Evolutionary conservation across 805 yeast genomes (phyloP).

Genomic region (Sungouiella blattae): DNA sequence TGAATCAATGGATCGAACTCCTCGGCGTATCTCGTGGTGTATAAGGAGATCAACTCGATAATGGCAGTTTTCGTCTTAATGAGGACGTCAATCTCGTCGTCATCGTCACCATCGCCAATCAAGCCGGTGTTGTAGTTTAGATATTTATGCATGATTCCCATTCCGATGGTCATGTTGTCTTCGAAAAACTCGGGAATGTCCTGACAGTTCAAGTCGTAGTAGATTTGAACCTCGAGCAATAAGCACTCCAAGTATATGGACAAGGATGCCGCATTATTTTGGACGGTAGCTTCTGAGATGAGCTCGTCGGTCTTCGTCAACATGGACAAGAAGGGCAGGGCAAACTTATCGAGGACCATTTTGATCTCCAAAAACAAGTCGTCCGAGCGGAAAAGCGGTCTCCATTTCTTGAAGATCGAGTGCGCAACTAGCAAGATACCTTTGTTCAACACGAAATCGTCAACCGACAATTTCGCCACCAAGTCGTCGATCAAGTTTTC

Average conservation of each 20-base stretch:
- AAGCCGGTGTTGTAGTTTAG: conserved; percentile 56
- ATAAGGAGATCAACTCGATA: conserved; percentile 79
- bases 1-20: conserved; percentile 78
- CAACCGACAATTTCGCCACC: conserved; percentile 57
- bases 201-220: conserved; percentile 93
- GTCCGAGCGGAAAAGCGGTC: conserved; percentile 89
- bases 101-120: conserved; percentile 51
- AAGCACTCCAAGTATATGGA: conserved; percentile 64
- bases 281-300: conserved; percentile 44
- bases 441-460: conserved; percentile 71
- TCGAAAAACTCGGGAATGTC: conserved; percentile 98
- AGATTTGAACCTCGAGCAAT: conserved; percentile 70
- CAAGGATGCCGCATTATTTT: conserved; percentile 48
- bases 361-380: conserved; percentile 84
- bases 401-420: conserved; percentile 94
- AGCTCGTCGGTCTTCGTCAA: conserved; percentile 64
- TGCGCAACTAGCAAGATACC: conserved; percentile 92
- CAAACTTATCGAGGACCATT: conserved; percentile 79
- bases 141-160: conserved; percentile 81
- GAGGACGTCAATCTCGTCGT: conserved; percentile 64
- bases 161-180: conserved; percentile 74
- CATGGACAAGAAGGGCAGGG: conserved; percentile 71
- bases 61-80: conserved; percentile 77
- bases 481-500: conserved; percentile 69
- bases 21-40: conserved; percentile 88